Evolutionary conservation across 768 basidiomycete species (phyloP), one percentile per base, ranked within the genome.

Genomic region (Pilatotrama ljubarskyi): DNA sequence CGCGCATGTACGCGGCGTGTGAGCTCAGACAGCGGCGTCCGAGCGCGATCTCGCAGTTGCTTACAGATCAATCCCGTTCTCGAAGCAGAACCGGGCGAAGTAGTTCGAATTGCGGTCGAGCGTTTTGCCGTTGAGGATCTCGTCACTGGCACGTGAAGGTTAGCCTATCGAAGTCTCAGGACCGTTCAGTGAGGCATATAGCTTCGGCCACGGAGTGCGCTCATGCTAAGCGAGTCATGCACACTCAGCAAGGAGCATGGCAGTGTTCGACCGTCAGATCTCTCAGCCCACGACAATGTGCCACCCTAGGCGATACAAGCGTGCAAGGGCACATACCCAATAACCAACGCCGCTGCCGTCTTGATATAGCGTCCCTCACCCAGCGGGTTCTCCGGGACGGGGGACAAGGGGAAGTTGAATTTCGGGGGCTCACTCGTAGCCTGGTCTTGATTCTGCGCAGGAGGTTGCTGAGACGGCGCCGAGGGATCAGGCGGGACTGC

Each of bases 81-180:
- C 89, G 70, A 97, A 98, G 69, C 91, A 91, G 70, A 86, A 93
- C 67, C 86, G 86, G 2, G 93, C 92, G 68, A 96, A 91, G 74
- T 85, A 90, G 72, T 94, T 84, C 1, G 90, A 90, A 75, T 94
- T 93, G 14, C 83, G 77, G 72, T 93, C 92, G 48, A 84, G 82
- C 0, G 91, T 93, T 80, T 94, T 93, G 43, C 94, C 95, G 63
- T 96, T 96, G 52, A 98, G 75, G 36, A 96, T 93, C 68, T 96
- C 93, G 73, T 95, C 93, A 9, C 93, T 93, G 65, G 10, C 4
- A 5, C 5, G 5, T 5, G 29, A 32, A 10, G 29, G 4, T 32
- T 32, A 32, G 29, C 10, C 4, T 32, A 5, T 4, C 29, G 10
- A 10, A 10, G 10, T 10, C 29, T 32, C 4, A 32, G 29, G 10